phyloP scores from a whole-genome alignment of 495 filamentous ascomycete genomes.

The Lophium mytilinum region DNA sequence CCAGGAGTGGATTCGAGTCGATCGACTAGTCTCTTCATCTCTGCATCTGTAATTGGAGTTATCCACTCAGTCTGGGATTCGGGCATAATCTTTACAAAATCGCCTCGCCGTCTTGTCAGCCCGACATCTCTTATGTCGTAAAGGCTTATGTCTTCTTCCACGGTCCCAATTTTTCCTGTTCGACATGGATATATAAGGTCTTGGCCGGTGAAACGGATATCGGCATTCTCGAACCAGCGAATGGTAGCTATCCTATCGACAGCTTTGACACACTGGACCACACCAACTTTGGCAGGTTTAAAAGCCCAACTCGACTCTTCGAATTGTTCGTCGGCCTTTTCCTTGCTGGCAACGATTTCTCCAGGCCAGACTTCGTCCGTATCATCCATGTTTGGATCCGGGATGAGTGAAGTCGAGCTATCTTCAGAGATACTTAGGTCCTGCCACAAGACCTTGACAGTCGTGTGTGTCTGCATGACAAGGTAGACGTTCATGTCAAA shows the following conservation, averaged over 20 bases:
- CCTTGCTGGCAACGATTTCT: constrained; percentile 46
- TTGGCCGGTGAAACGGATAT: constrained; percentile 28
- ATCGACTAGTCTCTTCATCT: neutral
- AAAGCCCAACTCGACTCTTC: constrained; percentile 9
- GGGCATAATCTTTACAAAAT: constrained; percentile 45
- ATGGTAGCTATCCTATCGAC: constrained; percentile 46
- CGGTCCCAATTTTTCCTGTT: constrained; percentile 36
- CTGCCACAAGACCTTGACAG: constrained; percentile 52
- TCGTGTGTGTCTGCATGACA: constrained; percentile 39
- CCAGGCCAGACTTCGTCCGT: constrained; percentile 51
- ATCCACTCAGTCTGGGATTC: constrained; percentile 4
- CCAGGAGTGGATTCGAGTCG: constrained; percentile 31
- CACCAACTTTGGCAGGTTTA: constrained; percentile 41
- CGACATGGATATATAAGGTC: constrained; percentile 29
- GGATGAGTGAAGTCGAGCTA: constrained; percentile 35
- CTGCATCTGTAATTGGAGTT: neutral
- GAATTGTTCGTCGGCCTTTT: constrained; percentile 31
- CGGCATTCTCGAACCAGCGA: constrained; percentile 44
- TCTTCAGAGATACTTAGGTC: constrained; percentile 45
- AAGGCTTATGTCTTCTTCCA: constrained; percentile 44
- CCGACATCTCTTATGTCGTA: constrained; percentile 47
- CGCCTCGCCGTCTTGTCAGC: constrained; percentile 39
- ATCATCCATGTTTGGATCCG: constrained; percentile 43
- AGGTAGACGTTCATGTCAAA: constrained; percentile 52
- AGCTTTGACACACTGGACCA: constrained; percentile 52